These are phyloP conservation scores for Paraleonurus japonicus DNA, from an alignment of 257 asterid genomes.

Conservation along the genomic window DNA sequence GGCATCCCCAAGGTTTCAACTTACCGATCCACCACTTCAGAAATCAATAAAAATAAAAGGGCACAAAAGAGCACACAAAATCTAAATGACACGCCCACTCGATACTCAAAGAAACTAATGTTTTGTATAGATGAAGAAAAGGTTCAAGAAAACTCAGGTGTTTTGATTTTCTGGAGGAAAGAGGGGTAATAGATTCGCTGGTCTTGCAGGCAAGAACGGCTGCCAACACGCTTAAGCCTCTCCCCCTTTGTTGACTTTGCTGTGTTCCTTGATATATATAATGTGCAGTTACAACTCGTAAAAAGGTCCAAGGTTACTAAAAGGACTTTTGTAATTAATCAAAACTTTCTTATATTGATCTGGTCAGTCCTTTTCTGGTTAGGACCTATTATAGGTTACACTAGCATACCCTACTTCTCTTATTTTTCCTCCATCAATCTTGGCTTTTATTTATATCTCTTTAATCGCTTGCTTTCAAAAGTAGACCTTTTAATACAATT, in stretches of 20 bases:
- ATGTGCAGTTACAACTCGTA: neutral
- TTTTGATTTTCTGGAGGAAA: slow-evolving; percentile 8
- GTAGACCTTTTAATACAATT: no score
- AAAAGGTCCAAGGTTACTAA: slow-evolving; percentile 23
- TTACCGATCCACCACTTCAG: slow-evolving; percentile 58
- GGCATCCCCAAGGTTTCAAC: slow-evolving; percentile 35
- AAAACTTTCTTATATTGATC: slow-evolving; percentile 13
- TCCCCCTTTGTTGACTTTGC: slow-evolving; percentile 60
- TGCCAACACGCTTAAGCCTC: slow-evolving; percentile 39
- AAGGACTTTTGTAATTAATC: slow-evolving; percentile 6
- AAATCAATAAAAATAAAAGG: slow-evolving; percentile 28
- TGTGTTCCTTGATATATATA: neutral
- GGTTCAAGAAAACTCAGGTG: neutral
- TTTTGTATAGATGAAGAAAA: neutral
- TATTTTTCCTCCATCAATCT: neutral
- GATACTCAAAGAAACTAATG: slow-evolving; percentile 15
- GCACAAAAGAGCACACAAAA: slow-evolving; percentile 10
- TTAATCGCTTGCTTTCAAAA: neutral
- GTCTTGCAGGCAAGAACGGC: slow-evolving; percentile 49
- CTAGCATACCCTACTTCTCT: neutral
- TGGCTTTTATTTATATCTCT: neutral
- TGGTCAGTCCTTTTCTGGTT: slow-evolving; percentile 18
- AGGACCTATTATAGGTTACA: slow-evolving; percentile 30
- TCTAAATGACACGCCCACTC: slow-evolving; percentile 23
- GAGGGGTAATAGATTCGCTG: slow-evolving; percentile 29